Percentiles rank a stretch among this genome's conserved stretches.
Conservation (phyloP, 2,329 filamentous ascomycete species). For the Monascus ruber region DNA sequence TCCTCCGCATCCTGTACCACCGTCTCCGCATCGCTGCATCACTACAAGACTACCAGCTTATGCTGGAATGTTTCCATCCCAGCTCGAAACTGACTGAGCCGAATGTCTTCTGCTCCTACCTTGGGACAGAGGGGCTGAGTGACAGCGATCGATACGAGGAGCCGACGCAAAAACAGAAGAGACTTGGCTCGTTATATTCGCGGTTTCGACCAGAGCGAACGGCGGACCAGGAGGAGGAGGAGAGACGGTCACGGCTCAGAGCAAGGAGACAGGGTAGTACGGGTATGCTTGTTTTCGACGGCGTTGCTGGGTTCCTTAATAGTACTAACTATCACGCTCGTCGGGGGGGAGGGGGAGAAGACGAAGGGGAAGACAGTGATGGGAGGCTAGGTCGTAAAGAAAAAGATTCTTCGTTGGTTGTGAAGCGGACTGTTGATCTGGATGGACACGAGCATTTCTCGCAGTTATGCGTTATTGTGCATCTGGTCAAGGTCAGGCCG, state of each 20-base stretch:
- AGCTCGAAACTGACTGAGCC: conserved; percentile 57
- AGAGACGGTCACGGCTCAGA: not conserved
- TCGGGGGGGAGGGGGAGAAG: conserved; percentile 10
- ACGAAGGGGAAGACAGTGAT: not conserved
- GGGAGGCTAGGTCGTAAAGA: not conserved
- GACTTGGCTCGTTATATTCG: conserved; percentile 52
- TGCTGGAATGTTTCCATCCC: conserved; percentile 71
- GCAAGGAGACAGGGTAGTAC: no score
- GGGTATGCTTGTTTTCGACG: no score
- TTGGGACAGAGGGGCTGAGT: conserved; percentile 52
- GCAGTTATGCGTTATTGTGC: conserved; percentile 58
- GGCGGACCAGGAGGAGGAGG: conserved; percentile 31
- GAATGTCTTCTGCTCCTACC: conserved; percentile 56
- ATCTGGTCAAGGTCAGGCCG: conserved; percentile 55
- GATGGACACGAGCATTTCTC: conserved; percentile 63
- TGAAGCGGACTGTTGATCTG: conserved; percentile 51
- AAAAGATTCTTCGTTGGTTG: conserved; percentile 15
- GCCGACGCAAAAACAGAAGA: conserved; percentile 25
- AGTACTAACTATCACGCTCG: no score
- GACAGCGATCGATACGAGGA: conserved; percentile 21
- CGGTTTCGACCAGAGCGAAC: conserved; percentile 52
- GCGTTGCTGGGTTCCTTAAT: no score
- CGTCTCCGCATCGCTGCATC: conserved; percentile 50
- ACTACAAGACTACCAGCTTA: conserved; percentile 52
- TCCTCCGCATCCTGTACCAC: conserved; percentile 52